Evolutionary conservation across 371 early-diverging fungal species (phyloP), one percentile per base, ranked within the genome.

Genomic region (Thermomucor indicae-seudaticae): DNA sequence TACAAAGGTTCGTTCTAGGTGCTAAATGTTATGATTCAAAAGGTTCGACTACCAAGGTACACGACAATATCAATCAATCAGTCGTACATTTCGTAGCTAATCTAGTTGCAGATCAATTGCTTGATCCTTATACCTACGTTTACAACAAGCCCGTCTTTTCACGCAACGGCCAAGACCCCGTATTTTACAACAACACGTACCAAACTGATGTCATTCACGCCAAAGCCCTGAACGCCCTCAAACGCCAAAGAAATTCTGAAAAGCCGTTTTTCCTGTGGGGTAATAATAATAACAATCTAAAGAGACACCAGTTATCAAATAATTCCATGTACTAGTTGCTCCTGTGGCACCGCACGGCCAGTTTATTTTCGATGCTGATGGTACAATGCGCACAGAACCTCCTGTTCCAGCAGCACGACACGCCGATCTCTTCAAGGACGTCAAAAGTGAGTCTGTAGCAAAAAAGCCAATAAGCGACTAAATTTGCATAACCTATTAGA

Each of bases 151-250:
- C 86, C 2, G 71, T 82, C 10, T 86, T 86, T 53, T 67, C 83
- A 0, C 62, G 51, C 4, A 75, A 86, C 51, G 75, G 83, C n/a
- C 66, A 78, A 20, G 56, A 71, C 1, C 70, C 79, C 24, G 75
- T 77, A 24, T 57, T 49, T 14, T 75, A 78, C 45, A 53, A 61
- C 1, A 71, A 80, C 19, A 57, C 51, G 2, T 83, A 84, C 47
- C 84, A 85, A 52, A 80, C 82, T 0, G 86, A 85, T 50, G 62
- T 84, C 20, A 73, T 85, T 30, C 72, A 77, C 20, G 70, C 80
- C 22, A 86, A 86, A 53, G 65, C 82, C 0, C 53, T 67, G 23
- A 64, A 63, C 4, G 71, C 74, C 19, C 40, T 83, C 16, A 74
- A 82, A 23, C 58, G 62, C 23, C 62, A 71, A 4, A 64, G 69